Evolutionary conservation across 306 rosid genomes (phyloP).

Genomic region (Echinosophora koreensis): DNA sequence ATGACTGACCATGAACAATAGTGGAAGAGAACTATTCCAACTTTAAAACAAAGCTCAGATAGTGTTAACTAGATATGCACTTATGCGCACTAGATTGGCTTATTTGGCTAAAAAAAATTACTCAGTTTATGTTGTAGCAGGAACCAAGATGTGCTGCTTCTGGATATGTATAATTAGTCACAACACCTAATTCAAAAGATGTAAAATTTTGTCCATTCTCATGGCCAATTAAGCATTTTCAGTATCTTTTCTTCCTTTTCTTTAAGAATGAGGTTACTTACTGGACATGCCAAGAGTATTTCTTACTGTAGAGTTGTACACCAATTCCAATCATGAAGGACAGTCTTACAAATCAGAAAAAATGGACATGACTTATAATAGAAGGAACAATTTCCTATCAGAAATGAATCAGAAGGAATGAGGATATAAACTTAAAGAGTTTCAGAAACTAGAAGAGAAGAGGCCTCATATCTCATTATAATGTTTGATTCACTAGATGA

Average conservation of each 20-base stretch:
- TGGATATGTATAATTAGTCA: background rate
- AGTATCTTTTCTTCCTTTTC: background rate
- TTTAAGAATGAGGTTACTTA: background rate
- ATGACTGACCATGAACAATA: conserved; percentile 6
- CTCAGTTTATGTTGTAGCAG: background rate
- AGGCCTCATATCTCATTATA: background rate
- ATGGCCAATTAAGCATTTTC: background rate
- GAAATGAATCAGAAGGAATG: conserved; percentile 2
- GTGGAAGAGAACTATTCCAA: background rate
- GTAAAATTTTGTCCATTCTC: background rate
- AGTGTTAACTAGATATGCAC: background rate
- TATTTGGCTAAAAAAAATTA: too few relatives aligned
- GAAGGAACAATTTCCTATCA: background rate
- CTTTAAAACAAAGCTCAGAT: background rate
- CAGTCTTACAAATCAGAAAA: background rate
- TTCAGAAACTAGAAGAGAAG: conserved; percentile 23
- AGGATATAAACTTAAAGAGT: background rate
- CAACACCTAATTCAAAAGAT: background rate
- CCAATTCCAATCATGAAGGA: conserved; percentile 7
- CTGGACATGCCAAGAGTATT: background rate
- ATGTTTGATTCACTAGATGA: conserved; percentile 8
- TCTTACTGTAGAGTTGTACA: background rate
- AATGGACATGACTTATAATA: background rate
- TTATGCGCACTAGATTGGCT: background rate
- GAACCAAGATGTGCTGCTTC: conserved; percentile 11